Conservation (phyloP, 805 yeast genomes). For the Metschnikowia shivogae region DNA sequence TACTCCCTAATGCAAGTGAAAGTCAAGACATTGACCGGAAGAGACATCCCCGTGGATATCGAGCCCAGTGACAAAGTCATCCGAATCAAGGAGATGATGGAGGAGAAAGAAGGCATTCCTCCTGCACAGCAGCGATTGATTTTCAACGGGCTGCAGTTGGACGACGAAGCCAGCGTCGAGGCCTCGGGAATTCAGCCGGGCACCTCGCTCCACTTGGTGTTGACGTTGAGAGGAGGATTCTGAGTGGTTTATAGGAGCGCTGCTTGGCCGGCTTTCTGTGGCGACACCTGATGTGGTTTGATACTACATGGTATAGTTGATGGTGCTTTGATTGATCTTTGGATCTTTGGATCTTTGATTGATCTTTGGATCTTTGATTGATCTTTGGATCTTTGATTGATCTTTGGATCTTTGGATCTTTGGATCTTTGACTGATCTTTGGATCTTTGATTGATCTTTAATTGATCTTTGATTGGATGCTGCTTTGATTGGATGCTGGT, state of each 20-base stretch:
- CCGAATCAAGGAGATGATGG: conserved; percentile 84
- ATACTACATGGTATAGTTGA: no score
- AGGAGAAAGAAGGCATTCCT: conserved; percentile 95
- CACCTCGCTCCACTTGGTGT: conserved; percentile 80
- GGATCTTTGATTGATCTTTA: no score
- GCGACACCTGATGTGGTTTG: no score
- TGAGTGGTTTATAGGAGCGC: not conserved
- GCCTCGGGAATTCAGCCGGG: conserved; percentile 80
- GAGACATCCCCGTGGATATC: conserved; percentile 74
- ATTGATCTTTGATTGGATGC: no score
- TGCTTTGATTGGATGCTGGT: no score
- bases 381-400: no score
- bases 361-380: no score
- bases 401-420: no score
- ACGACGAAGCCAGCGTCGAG: conserved; percentile 71
- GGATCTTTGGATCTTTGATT: no score
- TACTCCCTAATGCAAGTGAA: conserved; percentile 51
- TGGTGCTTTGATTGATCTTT: no score
- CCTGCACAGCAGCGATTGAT: conserved; percentile 93
- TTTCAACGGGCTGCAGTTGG: conserved; percentile 87
- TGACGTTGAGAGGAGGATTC: conserved; percentile 87
- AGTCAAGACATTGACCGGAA: conserved; percentile 77
- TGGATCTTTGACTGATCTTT: no score
- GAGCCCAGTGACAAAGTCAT: conserved; percentile 65
- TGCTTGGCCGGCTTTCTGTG: no score